Conservation (phyloP, 163 green algal genomes). For the Chlorella variabilis region DNA sequence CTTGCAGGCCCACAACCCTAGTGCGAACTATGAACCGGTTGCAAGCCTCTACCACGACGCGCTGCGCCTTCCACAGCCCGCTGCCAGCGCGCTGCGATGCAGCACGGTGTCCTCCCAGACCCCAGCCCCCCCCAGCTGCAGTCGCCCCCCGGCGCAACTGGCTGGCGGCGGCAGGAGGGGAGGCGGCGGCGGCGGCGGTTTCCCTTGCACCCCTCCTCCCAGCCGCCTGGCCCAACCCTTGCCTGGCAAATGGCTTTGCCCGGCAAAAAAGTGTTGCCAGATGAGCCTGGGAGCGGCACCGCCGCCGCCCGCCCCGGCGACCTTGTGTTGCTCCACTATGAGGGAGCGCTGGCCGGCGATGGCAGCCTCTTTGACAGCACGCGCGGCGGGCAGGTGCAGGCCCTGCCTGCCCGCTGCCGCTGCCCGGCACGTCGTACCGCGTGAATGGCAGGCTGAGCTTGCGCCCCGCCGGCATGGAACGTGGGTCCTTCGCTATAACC, state of each 20-base stretch:
- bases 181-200: not conserved
- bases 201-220: not conserved
- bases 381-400: slow-evolving; percentile 5
- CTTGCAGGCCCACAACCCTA: too few species aligned
- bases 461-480: too few species aligned
- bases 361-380: slow-evolving; percentile 19
- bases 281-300: slow-evolving; percentile 13
- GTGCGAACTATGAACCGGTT: too few species aligned
- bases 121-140: too few species aligned
- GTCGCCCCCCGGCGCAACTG: not conserved
- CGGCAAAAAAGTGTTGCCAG: not conserved
- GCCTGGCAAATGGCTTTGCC: not conserved
- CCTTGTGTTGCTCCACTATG: slow-evolving; percentile 26
- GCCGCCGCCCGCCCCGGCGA: not conserved
- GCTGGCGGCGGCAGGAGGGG: not conserved
- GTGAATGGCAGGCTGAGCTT: too few species aligned
- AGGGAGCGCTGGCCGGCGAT: not conserved
- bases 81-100: too few species aligned
- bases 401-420: not conserved
- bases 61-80: too few species aligned
- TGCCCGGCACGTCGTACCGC: too few species aligned
- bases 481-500: too few species aligned
- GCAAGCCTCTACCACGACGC: not conserved
- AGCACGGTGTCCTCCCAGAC: too few species aligned
- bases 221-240: not conserved